Evolutionary conservation across 2,329 filamentous ascomycete species (phyloP), one percentile per base, ranked within the genome.

Genomic region (Zasmidium citrigriseum): DNA sequence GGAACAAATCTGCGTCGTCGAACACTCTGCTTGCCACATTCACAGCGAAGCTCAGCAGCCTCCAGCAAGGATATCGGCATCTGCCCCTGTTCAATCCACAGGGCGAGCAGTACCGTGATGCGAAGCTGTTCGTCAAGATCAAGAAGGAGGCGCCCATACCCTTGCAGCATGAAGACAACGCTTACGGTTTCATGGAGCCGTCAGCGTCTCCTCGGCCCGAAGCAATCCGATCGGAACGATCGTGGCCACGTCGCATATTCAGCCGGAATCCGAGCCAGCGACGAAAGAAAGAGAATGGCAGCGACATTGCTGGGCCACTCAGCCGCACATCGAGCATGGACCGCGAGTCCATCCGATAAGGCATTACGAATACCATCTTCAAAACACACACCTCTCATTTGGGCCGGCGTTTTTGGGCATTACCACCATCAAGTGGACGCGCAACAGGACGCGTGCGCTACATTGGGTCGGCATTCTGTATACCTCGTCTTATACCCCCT

Each of bases 71-170:
- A 24, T 98, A 95, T 75, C 91, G 93, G 61, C 96, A 96, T 60
- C 81, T 98, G 54, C 95, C 93, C 11, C 82, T 99, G 16, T 89
- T 91, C 73, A 93, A 98, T 76, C 84, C 86, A 56, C 90, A 91
- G 63, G 95, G 93, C 60, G 93, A 97, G 68, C 91, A 93, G 68
- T 98, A 96, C 73, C 83, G 97, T 46, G 97, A 97, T 76, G 96
- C 95, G 2, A 96, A 92, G 11, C 81, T 99, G 16, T 96, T 98
- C 75, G 96, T 93, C 78, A 88, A 88, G 69, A 90, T 98, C 76
- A 87, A 87, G 66, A 89, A 86, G 64, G 79, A 84, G 60, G 60
- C 65, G 16, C 68, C 70, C 1, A 58, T 70, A 44, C 62, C 68
- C 7, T 55, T 70, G 50, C 68, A 68, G 52, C 63, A 66, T 44